These are phyloP conservation scores for Hemileccinum rubropunctum DNA, from an alignment of 768 basidiomycete genomes.

Conservation along the genomic window DNA sequence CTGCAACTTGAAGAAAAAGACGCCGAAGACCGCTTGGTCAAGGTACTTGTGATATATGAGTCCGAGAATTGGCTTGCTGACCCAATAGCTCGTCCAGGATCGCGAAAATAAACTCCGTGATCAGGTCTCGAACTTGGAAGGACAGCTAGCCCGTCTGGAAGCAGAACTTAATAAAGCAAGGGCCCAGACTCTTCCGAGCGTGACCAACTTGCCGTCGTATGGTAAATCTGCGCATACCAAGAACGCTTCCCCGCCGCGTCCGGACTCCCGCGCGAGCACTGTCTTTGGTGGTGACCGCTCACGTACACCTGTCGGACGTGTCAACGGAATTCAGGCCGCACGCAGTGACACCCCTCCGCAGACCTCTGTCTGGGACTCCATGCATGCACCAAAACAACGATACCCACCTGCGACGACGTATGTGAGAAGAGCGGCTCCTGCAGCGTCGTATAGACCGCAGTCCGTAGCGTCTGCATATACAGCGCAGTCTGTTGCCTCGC, in stretches of 20 bases:
- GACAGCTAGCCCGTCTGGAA: conserved; percentile 55
- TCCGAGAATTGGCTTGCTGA: conserved; percentile 3
- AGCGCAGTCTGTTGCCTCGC: conserved; percentile 50
- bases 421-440: conserved; percentile 18
- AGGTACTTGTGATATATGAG: conserved; percentile 42
- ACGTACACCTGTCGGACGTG: conserved; percentile 47
- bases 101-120: conserved; percentile 67
- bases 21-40: conserved; percentile 61
- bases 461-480: conserved; percentile 49
- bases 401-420: conserved; percentile 17
- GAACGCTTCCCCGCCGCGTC: conserved; percentile 50
- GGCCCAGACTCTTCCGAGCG: conserved; percentile 24
- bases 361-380: conserved; percentile 73
- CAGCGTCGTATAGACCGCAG: conserved; percentile 32
- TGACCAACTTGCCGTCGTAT: conserved; percentile 38
- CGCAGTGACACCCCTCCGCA: conserved; percentile 50
- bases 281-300: conserved; percentile 50
- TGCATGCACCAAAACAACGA: conserved; percentile 44
- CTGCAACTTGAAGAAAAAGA: conserved; percentile 76
- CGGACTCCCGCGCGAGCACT: conserved; percentile 75
- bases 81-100: conserved; percentile 44
- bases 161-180: conserved; percentile 54
- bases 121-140: conserved; percentile 61
- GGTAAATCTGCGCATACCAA: conserved; percentile 33
- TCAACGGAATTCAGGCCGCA: conserved; percentile 24